A percentile compares a stretch with the other conserved stretches of the same genome.
phyloP scores from a whole-genome alignment of 2,329 filamentous ascomycete species.

The Aspergillus alliaceus region DNA sequence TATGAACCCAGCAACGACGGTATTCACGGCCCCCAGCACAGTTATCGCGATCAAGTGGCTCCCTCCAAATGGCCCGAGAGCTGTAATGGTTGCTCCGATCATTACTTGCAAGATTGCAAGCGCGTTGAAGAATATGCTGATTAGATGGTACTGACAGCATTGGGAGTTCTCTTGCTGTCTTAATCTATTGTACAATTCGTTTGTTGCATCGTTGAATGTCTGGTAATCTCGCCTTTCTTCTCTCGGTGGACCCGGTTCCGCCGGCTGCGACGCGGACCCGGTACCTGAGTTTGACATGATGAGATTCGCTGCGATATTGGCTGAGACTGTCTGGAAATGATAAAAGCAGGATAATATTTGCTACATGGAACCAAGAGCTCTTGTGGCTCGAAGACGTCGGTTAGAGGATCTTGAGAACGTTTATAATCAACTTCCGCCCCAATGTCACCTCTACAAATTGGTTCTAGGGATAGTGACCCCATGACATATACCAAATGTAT shows the following conservation, averaged over 20 bases:
- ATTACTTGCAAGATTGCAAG: background rate
- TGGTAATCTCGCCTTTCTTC: background rate
- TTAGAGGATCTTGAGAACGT: no score
- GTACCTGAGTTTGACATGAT: background rate
- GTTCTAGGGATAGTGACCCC: background rate
- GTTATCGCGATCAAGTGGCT: background rate
- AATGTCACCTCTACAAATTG: background rate
- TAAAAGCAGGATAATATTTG: background rate
- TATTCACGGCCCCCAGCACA: background rate
- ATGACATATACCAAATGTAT: background rate
- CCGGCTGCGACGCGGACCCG: background rate
- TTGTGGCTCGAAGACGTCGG: no score
- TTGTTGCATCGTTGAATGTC: background rate
- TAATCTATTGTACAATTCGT: background rate
- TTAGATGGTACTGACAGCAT: background rate
- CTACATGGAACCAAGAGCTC: no score
- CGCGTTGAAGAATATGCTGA: background rate
- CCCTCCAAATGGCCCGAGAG: background rate
- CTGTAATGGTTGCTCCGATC: background rate
- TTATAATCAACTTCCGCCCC: background rate
- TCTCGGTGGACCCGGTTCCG: background rate
- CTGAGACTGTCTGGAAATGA: no score
- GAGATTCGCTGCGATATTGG: no score
- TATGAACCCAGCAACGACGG: slow-evolving; percentile 1
- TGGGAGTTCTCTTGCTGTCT: background rate